These are phyloP conservation scores for Russula abietina DNA, from an alignment of 768 basidiomycete species.

Conservation along the genomic window DNA sequence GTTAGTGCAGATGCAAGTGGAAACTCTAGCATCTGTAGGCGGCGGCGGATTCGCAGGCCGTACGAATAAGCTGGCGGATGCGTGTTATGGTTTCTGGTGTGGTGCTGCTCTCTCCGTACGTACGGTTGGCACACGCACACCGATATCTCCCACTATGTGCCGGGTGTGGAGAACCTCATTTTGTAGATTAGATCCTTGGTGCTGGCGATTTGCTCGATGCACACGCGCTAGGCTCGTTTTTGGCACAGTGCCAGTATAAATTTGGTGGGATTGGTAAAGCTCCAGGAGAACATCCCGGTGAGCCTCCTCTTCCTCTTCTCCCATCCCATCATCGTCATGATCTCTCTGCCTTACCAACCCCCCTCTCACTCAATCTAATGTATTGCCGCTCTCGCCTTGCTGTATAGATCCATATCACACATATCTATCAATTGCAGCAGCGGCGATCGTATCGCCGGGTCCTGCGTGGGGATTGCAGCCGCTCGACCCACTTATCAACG, in stretches of 20 bases:
- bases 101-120: conserved; percentile 69
- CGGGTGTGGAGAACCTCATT: neutral
- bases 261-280: conserved; percentile 87
- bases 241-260: conserved; percentile 76
- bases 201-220: conserved; percentile 52
- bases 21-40: conserved; percentile 25
- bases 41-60: conserved; percentile 91
- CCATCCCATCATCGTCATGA: neutral
- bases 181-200: conserved; percentile 58
- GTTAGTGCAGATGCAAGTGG: conserved; percentile 69
- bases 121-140: neutral
- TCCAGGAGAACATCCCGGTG: conserved; percentile 78
- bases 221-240: conserved; percentile 51
- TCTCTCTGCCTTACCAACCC: too few relatives aligned
- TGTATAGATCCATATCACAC: conserved; percentile 87
- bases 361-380: too few relatives aligned
- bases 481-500: conserved; percentile 69
- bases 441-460: conserved; percentile 44
- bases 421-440: conserved; percentile 79
- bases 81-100: conserved; percentile 97
- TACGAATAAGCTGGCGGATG: conserved; percentile 81
- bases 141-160: neutral
- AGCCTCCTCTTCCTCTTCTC: conserved; percentile 14
- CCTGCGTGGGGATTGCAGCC: conserved; percentile 49
- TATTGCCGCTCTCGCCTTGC: neutral